Base-by-base conservation (phyloP, 2,329 filamentous ascomycete species). In the Coniochaeta sp. region DNA sequence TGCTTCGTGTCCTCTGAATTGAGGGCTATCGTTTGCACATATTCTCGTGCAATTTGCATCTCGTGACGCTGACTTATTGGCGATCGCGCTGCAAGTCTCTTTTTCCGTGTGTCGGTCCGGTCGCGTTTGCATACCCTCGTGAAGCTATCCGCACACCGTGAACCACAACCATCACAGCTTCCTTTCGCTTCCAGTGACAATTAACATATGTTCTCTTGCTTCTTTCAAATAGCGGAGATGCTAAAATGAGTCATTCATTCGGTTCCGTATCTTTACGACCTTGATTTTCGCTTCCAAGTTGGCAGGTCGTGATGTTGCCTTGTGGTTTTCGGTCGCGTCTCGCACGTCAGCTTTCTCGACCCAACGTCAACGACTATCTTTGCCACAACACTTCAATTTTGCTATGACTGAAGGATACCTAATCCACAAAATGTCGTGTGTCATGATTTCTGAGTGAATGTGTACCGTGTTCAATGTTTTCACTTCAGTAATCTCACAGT, bases 71-170 rank as follows among this genome's bases (percentile, higher is more conserved):
- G 40, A 43, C 33, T 44, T 63, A 60, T 63, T 11, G 11, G 31
- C 43, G 24, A n/a, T 57, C 38, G 24, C 54, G 16, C 60, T 57
- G 58, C 61, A 67, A 68, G 67, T 67, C 67, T 67, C 67, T 60
- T 60, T 40, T 40, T 63, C 60, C 66, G 61, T 60, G 57, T 43
- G 61, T 26, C 24, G 58, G 40, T 55, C 33, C 33, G 26, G 43
- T 24, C 58, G 54, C 40, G 52, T 28, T 34, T 38, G 14, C 40
- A 58, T 44, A 59, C 36, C n/a, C 7, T 43, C 34, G 36, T 67
- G 67, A 67, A 65, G 67, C 66, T 65, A 68, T 68, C 65, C 66
- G 58, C 66, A 65, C 22, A 52, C 47, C 5, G 2, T 17, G 22
- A n/a, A 28, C 22, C 47, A 28, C 47, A 17, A 31, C 47, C 19